A percentile compares a stretch with the other conserved stretches of the same genome.
Conservation (phyloP, 2,329 filamentous ascomycete genomes). For the Aspergillus puulaauensis region DNA sequence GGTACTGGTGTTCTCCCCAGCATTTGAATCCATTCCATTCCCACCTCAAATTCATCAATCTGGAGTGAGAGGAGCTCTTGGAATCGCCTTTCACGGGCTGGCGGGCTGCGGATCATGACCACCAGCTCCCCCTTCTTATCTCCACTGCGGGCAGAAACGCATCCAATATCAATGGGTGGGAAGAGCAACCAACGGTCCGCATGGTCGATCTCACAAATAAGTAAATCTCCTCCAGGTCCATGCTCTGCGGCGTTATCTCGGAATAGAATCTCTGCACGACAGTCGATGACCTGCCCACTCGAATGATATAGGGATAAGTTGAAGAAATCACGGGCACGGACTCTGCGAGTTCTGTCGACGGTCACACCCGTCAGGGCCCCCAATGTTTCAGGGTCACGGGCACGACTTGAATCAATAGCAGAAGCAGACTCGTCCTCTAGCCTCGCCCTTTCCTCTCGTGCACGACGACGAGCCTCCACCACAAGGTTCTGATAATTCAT, state of each 20-base stretch:
- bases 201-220: conserved; percentile 85
- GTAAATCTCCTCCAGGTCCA: conserved; percentile 73
- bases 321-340: conserved; percentile 87
- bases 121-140: conserved; percentile 72
- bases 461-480: conserved; percentile 70
- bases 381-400: conserved; percentile 76
- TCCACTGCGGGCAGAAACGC: conserved; percentile 77
- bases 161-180: conserved; percentile 72
- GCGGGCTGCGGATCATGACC: conserved; percentile 78
- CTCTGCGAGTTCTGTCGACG: conserved; percentile 76
- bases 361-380: conserved; percentile 66
- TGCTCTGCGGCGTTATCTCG: conserved; percentile 73
- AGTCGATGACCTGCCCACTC: conserved; percentile 84
- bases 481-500: conserved; percentile 70
- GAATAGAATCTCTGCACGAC: conserved; percentile 81
- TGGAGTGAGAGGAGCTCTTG: conserved; percentile 78
- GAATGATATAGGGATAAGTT: conserved; percentile 82
- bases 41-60: conserved; percentile 73
- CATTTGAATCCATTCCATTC: conserved; percentile 84
- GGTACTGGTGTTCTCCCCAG: conserved; percentile 67
- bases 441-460: conserved; percentile 70
- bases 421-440: conserved; percentile 84
- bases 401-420: conserved; percentile 76
- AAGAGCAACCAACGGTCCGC: conserved; percentile 82
- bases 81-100: conserved; percentile 67